Base-by-base conservation (phyloP, 306 rosid species). In the Senna tora region DNA sequence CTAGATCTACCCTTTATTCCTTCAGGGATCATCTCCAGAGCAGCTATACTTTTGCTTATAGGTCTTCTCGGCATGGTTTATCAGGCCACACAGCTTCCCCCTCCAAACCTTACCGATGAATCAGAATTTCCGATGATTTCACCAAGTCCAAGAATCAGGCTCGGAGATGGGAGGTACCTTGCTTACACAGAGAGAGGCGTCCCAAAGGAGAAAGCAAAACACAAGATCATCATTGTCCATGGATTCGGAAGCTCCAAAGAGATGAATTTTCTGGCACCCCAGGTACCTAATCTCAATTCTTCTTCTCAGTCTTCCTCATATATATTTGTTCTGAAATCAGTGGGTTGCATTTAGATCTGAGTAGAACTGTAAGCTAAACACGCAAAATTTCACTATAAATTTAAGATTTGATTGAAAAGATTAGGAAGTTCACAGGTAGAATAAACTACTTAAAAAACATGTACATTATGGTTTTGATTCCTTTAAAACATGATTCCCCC, bases 51-150 rank as follows among this genome's bases (percentile, higher is more conserved):
- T 45, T 71, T 84, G 88, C 58, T 86, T 75, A 78, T 89, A 52
- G 92, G 93, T 69, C 80, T 89, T 72, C 71, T 89, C 38, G 97
- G 97, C 81, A 84, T 87, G 89, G 80, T 81, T 81, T 87, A 86
- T 73, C 86, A 86, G 82, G 89, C 83, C 15, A 74, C 85, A 39
- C 84, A 83, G 71, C 81, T 83, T n/a, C 90, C 87, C 14, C 86
- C 89, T 10, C 86, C 87, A 30, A 81, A 73, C 0, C 15, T 5
- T 11, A 33, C 67, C 41, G 82, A 81, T 15, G 30, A 36, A 13
- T 53, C 82, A 14, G 67, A 66, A 20, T 60, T 76, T 33, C 58
- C 32, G 52, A 34, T 76, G 45, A 75, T 74, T 36, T 84, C 88
- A 38, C 68, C 78, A 15, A 85, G 89, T 74, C 68, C 78, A 15